phyloP scores from a whole-genome alignment of 108 stramenopile genomes.

The Cyclostephanos invisitatus region DNA sequence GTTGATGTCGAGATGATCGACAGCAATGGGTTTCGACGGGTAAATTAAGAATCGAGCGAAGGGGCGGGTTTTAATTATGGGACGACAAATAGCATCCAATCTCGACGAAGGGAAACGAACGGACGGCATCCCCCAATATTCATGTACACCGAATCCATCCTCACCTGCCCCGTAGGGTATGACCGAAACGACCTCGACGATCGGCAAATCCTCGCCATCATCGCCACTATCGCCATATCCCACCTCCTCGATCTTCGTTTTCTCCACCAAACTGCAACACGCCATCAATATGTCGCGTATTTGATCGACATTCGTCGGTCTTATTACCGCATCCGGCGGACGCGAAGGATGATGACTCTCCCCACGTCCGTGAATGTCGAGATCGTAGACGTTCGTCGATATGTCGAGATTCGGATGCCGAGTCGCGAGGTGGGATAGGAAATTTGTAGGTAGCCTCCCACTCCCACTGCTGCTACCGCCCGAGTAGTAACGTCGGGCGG shows the following conservation, averaged over 20 bases:
- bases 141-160: too few relatives aligned
- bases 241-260: conserved; percentile 11
- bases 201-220: conserved; percentile 1
- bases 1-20: not conserved
- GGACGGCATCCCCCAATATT: too few relatives aligned
- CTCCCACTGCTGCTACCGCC: not conserved
- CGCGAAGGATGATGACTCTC: conserved; percentile 69
- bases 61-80: too few relatives aligned
- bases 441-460: conserved; percentile 39
- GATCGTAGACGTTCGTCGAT: conserved; percentile 64
- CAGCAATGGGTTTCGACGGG: too few relatives aligned
- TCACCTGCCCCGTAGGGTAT: conserved; percentile 89
- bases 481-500: not conserved
- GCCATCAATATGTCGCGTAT: conserved; percentile 62
- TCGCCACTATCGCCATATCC: not conserved
- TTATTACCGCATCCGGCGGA: conserved; percentile 78
- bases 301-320: conserved; percentile 74
- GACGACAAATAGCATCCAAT: not conserved
- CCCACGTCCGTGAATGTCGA: conserved; percentile 75
- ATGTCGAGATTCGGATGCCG: conserved; percentile 41
- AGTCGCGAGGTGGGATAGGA: conserved; percentile 22
- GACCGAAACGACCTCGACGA: conserved; percentile 68
- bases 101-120: not conserved
- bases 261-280: conserved; percentile 58
- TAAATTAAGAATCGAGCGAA: too few relatives aligned